Evolutionary conservation across 2,329 filamentous ascomycete species (phyloP).

Genomic region (Albophoma yamanashiensis): DNA sequence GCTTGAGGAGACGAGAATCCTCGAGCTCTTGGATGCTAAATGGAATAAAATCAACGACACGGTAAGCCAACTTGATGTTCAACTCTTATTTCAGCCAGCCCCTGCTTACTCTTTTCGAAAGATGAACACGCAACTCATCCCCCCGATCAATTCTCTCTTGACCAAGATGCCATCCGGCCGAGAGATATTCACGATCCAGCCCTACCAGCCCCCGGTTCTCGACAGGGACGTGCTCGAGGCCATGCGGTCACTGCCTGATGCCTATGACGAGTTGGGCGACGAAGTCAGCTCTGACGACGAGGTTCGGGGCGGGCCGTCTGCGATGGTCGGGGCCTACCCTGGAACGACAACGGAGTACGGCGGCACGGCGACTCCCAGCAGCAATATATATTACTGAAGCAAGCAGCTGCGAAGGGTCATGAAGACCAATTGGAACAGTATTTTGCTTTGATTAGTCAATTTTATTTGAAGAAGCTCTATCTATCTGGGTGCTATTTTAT

Average conservation of each 20-base stretch:
- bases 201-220: conserved; percentile 55
- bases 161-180: conserved; percentile 78
- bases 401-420: too few relatives aligned
- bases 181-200: conserved; percentile 66
- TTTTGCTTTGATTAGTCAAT: background rate
- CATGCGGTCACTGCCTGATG: conserved; percentile 35
- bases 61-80: conserved; percentile 34
- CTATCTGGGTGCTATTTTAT: background rate
- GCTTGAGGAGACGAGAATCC: conserved; percentile 72
- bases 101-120: conserved; percentile 20
- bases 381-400: conserved; percentile 26
- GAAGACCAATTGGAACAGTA: background rate
- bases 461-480: background rate
- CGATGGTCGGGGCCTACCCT: conserved; percentile 39
- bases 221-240: conserved; percentile 53
- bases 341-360: conserved; percentile 31
- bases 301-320: conserved; percentile 14
- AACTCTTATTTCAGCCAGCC: fast-evolving
- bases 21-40: conserved; percentile 79
- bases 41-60: conserved; percentile 93
- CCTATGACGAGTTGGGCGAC: conserved; percentile 20
- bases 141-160: conserved; percentile 59
- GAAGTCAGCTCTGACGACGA: conserved; percentile 29
- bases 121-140: conserved; percentile 73
- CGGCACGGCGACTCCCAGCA: conserved; percentile 15